phyloP scores from a whole-genome alignment of 2,329 filamentous ascomycete genomes.

The Colletotrichum aenigma region DNA sequence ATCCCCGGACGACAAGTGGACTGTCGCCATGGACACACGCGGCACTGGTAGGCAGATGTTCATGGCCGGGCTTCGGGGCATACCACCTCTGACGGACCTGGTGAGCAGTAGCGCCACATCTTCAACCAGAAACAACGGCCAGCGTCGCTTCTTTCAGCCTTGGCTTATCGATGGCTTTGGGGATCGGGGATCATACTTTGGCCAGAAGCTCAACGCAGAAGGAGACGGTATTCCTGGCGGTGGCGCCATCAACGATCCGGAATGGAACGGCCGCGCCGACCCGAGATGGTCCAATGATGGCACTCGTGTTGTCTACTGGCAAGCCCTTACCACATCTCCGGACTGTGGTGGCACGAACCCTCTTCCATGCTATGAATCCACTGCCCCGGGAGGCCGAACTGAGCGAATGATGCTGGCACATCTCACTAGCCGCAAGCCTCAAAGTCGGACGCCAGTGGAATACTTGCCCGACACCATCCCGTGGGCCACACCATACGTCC shows the following conservation, averaged over 20 bases:
- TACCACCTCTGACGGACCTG: constrained; percentile 41
- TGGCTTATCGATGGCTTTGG: constrained; percentile 43
- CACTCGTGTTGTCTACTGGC: constrained; percentile 43
- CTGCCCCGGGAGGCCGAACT: constrained; percentile 35
- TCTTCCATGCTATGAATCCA: constrained; percentile 40
- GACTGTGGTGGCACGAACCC: constrained; percentile 45
- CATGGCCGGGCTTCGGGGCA: constrained; percentile 33
- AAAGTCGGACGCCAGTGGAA: constrained; percentile 22
- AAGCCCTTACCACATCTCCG: constrained; percentile 36
- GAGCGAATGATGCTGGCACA: constrained; percentile 43
- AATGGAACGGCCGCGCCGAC: constrained; percentile 49
- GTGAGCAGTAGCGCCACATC: constrained; percentile 30
- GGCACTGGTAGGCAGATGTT: constrained; percentile 41
- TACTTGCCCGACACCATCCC: background rate
- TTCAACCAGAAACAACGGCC: constrained; percentile 45
- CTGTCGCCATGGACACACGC: constrained; percentile 43
- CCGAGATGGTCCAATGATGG: constrained; percentile 41
- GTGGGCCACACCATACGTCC: background rate
- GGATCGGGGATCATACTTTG: constrained; percentile 44
- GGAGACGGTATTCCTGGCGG: constrained; percentile 25
- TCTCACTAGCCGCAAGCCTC: constrained; percentile 33
- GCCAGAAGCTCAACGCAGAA: constrained; percentile 40
- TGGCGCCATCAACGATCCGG: constrained; percentile 40
- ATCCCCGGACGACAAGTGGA: constrained; percentile 41
- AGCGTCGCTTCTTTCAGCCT: constrained; percentile 45